These are phyloP conservation scores for Mycosphaerella arachidis DNA, from an alignment of 2,329 filamentous ascomycete genomes.

Conservation along the genomic window DNA sequence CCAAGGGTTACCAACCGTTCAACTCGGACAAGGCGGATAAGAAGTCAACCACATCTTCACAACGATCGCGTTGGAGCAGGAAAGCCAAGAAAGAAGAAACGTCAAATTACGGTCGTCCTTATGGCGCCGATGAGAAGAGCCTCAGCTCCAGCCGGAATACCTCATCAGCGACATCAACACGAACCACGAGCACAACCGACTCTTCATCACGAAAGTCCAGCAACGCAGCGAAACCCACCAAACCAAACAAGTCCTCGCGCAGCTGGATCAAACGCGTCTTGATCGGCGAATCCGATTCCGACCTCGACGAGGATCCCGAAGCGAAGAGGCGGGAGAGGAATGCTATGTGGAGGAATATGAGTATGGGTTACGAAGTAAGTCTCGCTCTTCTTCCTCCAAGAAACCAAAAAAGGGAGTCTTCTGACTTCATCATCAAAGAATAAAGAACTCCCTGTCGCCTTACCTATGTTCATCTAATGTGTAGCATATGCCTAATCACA, in stretches of 20 bases:
- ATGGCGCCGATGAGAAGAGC: background rate
- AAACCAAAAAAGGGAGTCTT: background rate
- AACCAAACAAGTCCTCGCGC: background rate
- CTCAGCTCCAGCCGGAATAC: background rate
- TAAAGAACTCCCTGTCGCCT: background rate
- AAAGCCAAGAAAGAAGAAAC: background rate
- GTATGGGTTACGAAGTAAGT: constrained; percentile 12
- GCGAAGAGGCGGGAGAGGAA: constrained; percentile 8
- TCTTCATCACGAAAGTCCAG: background rate
- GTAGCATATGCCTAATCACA: background rate
- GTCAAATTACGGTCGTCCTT: background rate
- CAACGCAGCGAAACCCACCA: background rate
- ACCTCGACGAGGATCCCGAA: constrained; percentile 7
- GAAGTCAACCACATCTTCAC: background rate
- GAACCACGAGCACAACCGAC: background rate
- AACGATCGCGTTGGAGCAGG: background rate
- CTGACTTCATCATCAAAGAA: background rate
- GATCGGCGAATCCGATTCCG: background rate
- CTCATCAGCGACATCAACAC: background rate
- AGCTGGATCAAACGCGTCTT: constrained; percentile 14
- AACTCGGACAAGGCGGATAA: background rate
- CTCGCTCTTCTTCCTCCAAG: background rate
- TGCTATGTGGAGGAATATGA: constrained; percentile 15
- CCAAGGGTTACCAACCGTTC: background rate
- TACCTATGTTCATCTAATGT: background rate